These are phyloP conservation scores for Diaporthe destruens DNA, from an alignment of 2,329 filamentous ascomycete species.

Conservation along the genomic window DNA sequence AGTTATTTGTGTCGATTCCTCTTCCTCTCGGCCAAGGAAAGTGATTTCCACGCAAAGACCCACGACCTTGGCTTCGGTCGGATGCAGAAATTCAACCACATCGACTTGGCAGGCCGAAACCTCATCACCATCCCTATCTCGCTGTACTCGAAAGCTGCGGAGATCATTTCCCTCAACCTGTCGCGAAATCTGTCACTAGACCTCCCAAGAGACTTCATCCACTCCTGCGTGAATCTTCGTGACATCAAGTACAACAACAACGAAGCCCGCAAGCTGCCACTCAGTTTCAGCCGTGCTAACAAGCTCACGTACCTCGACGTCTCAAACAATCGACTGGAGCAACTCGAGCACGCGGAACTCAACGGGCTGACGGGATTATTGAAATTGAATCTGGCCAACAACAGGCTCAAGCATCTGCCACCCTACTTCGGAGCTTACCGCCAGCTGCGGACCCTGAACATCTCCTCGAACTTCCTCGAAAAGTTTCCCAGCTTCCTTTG, in stretches of 20 bases:
- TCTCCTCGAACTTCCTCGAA: slow-evolving; percentile 93
- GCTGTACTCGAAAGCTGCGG: slow-evolving; percentile 88
- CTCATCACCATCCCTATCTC: slow-evolving; percentile 95
- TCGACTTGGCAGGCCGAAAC: slow-evolving; percentile 91
- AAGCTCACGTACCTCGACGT: slow-evolving; percentile 91
- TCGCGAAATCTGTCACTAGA: slow-evolving; percentile 93
- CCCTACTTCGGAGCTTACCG: slow-evolving; percentile 85
- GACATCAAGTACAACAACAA: slow-evolving; percentile 98
- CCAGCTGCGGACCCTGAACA: slow-evolving; percentile 83
- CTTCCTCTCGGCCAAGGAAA: slow-evolving; percentile 90
- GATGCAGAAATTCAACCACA: slow-evolving; percentile 91
- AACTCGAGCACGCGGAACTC: slow-evolving; percentile 87
- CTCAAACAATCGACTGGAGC: slow-evolving; percentile 92
- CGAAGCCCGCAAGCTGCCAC: slow-evolving; percentile 86
- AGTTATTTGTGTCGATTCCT: slow-evolving; percentile 97
- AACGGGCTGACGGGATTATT: slow-evolving; percentile 80
- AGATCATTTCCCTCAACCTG: slow-evolving; percentile 95
- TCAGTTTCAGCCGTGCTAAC: slow-evolving; percentile 84
- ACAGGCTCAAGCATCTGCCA: slow-evolving; percentile 84
- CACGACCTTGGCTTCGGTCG: slow-evolving; percentile 87
- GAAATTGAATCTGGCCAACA: slow-evolving; percentile 94
- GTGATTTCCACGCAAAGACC: slow-evolving; percentile 78
- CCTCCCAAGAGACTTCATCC: slow-evolving; percentile 95
- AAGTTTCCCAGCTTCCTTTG: slow-evolving; percentile 89
- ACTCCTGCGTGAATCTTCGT: slow-evolving; percentile 88